Evolutionary conservation across 2,329 filamentous ascomycete species (phyloP).

Genomic region (Plectosphaerella cucumerina): DNA sequence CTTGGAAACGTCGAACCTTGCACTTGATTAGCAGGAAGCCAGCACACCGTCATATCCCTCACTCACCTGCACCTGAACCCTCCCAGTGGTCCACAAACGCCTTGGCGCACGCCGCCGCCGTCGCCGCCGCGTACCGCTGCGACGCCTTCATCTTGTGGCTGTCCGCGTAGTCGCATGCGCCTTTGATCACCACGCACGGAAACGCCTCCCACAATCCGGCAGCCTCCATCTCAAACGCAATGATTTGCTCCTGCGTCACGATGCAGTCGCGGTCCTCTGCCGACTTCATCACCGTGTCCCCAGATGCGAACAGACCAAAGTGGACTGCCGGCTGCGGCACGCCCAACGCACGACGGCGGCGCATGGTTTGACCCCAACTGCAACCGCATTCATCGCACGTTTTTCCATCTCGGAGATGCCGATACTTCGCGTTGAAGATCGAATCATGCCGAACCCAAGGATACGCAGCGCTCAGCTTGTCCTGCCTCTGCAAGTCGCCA

Average conservation of each 20-base stretch:
- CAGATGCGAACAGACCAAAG: constrained; percentile 32
- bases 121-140: constrained; percentile 11
- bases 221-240: constrained; percentile 30
- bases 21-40: too few relatives aligned
- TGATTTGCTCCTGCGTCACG: constrained; percentile 16
- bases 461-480: constrained; percentile 7
- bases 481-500: constrained; percentile 10
- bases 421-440: constrained; percentile 14
- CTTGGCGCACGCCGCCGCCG: constrained; percentile 10
- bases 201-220: constrained; percentile 25
- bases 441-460: constrained; percentile 11
- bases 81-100: constrained; percentile 3
- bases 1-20: too few relatives aligned
- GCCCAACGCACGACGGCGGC: constrained; percentile 9
- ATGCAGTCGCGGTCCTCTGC: constrained; percentile 28
- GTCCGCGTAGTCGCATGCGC: constrained; percentile 33
- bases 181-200: constrained; percentile 32
- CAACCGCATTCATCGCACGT: constrained; percentile 7
- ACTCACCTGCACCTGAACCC: background rate
- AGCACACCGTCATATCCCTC: background rate
- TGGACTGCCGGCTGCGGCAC: constrained; percentile 21
- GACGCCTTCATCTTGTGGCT: constrained; percentile 24
- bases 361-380: background rate
- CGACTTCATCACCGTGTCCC: constrained; percentile 35
- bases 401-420: constrained; percentile 7